Base-by-base conservation (phyloP, 108 stramenopile genomes). In the Aureococcus anophagefferens region DNA sequence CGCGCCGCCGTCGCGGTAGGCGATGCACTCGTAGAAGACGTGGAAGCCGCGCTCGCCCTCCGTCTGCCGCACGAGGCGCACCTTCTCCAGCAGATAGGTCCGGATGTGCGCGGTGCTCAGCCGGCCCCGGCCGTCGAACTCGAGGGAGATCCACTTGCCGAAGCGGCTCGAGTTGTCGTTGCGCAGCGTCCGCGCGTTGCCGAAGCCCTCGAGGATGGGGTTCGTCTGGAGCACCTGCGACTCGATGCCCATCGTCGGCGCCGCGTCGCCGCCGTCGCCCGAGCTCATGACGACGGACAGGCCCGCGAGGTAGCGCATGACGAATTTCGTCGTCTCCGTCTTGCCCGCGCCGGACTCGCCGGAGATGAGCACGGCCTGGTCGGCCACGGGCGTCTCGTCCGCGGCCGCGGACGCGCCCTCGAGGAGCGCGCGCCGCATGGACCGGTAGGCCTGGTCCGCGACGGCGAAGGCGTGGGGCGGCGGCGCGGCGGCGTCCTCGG, bases 71-170 rank as follows among this genome's bases (percentile, higher is more conserved):
- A 90, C 91, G 21, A 94, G 68, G 68, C 96, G 89, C 35, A 98
- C 98, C 83, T 97, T 97, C 74, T 99, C 98, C 25, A 99, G 80
- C 1, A 99, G 85, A 72, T 99, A 99, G 0, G 96, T 97, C 74
- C 92, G 86, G 64, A 99, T 94, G 37, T 84, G 88, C 67, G 96
- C 96, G 51, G 96, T 93, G 71, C 91, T 79, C 30, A 98, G 81
- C 29, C 85, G 85, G 16, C 96, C 96, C 28, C 90, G 89, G 16
- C 85, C 76, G 73, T 88, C 85, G 81, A 97, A 97, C 40, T 94
- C 92, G 37, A 98, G 82, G 21, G 51, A 59, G 68, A 86, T 86
- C 64, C 78, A 86, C 75, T 86, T 86, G n/a, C 96, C 96, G 77
- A 98, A 98, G 15, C 97, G 80, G 7, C 86, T 86, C 21, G 91